Conservation (phyloP, 2,329 filamentous ascomycete species). For the Aspergillus candidus region DNA sequence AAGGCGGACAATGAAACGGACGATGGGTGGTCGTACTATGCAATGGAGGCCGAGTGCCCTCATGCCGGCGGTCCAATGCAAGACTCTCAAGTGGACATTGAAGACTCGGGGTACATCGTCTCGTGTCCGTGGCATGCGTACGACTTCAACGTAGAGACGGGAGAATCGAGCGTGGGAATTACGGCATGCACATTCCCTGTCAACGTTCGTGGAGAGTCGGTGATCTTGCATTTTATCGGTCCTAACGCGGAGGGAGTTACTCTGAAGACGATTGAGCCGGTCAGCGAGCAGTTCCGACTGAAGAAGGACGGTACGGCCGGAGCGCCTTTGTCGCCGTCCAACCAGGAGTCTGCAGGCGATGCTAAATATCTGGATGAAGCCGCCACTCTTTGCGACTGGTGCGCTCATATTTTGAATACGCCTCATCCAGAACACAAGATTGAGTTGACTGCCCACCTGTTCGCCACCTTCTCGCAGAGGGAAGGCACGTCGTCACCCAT, state of each 20-base stretch:
- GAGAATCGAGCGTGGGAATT: slow-evolving; percentile 44
- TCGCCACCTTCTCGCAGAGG: slow-evolving; percentile 35
- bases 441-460: slow-evolving; percentile 42
- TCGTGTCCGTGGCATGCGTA: slow-evolving; percentile 47
- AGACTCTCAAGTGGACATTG: slow-evolving; percentile 43
- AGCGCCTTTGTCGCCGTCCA: slow-evolving; percentile 7
- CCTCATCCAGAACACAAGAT: slow-evolving; percentile 44
- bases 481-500: slow-evolving; percentile 38
- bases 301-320: slow-evolving; percentile 18
- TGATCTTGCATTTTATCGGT: slow-evolving; percentile 38
- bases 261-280: slow-evolving; percentile 29
- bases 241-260: slow-evolving; percentile 43
- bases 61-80: slow-evolving; percentile 44
- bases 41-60: slow-evolving; percentile 46
- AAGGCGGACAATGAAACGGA: slow-evolving; percentile 24
- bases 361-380: slow-evolving; percentile 34
- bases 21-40: slow-evolving; percentile 43
- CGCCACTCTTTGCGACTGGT: slow-evolving; percentile 45
- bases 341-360: slow-evolving; percentile 3
- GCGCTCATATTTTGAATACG: slow-evolving; percentile 42
- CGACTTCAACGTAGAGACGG: slow-evolving; percentile 46
- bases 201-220: slow-evolving; percentile 29
- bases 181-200: slow-evolving; percentile 45
- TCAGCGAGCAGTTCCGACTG: no score
- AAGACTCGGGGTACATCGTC: slow-evolving; percentile 44